Evolutionary conservation across 2,329 filamentous ascomycete species (phyloP).

Genomic region (Diaporthe humulicola): DNA sequence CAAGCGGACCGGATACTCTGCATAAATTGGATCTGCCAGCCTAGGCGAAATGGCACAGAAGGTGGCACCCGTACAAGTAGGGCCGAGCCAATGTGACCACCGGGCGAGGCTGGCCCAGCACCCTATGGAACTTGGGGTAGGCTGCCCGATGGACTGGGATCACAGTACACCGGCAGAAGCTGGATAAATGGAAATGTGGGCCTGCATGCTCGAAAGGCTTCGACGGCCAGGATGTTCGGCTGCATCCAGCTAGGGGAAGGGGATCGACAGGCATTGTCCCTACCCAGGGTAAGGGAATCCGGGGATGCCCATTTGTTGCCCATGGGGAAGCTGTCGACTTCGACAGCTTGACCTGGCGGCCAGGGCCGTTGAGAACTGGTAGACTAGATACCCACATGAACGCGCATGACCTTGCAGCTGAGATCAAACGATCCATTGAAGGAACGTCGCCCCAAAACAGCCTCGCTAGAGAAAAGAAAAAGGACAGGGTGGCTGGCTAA

Average conservation of each 20-base stretch:
- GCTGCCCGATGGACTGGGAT: constrained; percentile 32
- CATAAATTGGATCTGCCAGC: constrained; percentile 35
- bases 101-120: constrained; percentile 19
- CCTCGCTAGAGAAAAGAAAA: neutral
- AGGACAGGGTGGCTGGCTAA: neutral
- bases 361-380: neutral
- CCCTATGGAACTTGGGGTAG: constrained; percentile 20
- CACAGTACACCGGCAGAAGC: constrained; percentile 12
- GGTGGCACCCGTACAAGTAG: neutral
- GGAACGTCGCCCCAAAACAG: neutral
- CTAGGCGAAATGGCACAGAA: constrained; percentile 10
- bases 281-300: constrained; percentile 19
- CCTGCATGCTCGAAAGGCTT: constrained; percentile 3
- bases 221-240: constrained; percentile 6
- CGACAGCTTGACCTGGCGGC: constrained; percentile 6
- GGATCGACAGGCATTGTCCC: constrained; percentile 18
- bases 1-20: constrained; percentile 33
- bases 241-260: constrained; percentile 6
- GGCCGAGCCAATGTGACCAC: constrained; percentile 25
- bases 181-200: constrained; percentile 35
- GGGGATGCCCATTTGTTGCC: constrained; percentile 24
- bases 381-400: constrained; percentile 3
- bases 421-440: neutral
- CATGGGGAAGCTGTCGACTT: constrained; percentile 22
- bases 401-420: constrained; percentile 19